Evolutionary conservation across 164 flowering plant genomes (phyloP), one percentile per base, ranked within the genome.

Genomic region (Pachysandra terminalis): DNA sequence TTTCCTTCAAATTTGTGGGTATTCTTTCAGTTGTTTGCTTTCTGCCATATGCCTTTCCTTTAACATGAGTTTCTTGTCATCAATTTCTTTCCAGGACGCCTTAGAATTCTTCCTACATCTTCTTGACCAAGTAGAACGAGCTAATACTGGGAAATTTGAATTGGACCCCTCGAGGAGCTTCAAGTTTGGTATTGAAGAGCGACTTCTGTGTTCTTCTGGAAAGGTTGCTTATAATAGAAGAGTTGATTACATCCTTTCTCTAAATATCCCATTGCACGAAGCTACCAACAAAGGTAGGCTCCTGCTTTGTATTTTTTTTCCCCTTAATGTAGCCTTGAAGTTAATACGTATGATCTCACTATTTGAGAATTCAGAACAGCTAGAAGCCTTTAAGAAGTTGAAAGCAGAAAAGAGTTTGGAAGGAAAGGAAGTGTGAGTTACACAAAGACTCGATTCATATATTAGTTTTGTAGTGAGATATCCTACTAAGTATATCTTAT

Each of bases 171-270:
- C 98, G 53, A 90, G 83, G 77, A 76, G 90, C 79, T 96, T 96
- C 81, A 90, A 91, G 80, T 96, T 96, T 84, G 95, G 96, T 28
- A 81, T 96, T 79, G 99, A 93, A 85, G 99, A 96, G 54, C 82
- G 91, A 25, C 74, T 96, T 58, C 74, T 69, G 56, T 96, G 99
- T 70, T 69, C 92, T 35, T 96, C 99, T 68, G 99, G 99, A 58
- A 96, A 88, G 75, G 98, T 96, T 81, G 80, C 96, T 55, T 96
- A 91, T 68, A 93, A 87, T 79, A 88, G 64, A 80, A 90, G 99
- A 78, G 78, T 77, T 75, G 99, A 96, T 61, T 86, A 81, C 71
- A 85, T 89, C 74, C 93, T 96, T 23, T 91, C 99, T 49, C 76
- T 96, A 23, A 91, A 80, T 77, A 93, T 96, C 64, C 98, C 98